Conservation (phyloP, 2,329 filamentous ascomycete species). For the Colletotrichum phormii region DNA sequence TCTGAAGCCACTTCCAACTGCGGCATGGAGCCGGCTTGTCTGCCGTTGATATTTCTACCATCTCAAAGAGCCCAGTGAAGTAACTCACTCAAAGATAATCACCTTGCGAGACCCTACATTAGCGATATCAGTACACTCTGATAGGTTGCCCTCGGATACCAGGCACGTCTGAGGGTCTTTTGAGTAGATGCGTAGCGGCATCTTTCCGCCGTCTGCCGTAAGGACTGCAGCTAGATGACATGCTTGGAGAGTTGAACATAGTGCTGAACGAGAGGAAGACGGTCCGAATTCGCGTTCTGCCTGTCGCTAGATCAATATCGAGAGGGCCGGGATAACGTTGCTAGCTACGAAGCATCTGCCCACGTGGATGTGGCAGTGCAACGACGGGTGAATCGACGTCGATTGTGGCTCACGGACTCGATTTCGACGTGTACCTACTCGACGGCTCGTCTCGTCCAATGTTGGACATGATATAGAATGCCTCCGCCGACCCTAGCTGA, state of each 20-base stretch:
- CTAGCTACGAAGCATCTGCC: not conserved
- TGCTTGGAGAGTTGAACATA: not conserved
- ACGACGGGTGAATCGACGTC: not conserved
- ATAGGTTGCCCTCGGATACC: not conserved
- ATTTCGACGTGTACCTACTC: not conserved
- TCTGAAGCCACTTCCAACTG: not conserved
- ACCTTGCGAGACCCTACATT: not conserved
- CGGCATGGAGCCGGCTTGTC: too few relatives aligned
- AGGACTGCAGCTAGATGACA: not conserved
- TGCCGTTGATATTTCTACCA: not conserved
- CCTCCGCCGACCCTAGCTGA: not conserved
- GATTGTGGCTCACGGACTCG: not conserved
- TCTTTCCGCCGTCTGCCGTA: not conserved
- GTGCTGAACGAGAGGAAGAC: not conserved
- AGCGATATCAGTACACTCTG: not conserved
- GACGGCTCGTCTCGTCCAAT: not conserved
- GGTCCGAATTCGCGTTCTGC: not conserved
- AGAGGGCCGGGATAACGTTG: not conserved
- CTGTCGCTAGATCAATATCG: not conserved
- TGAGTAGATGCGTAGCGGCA: not conserved
- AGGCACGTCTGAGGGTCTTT: not conserved
- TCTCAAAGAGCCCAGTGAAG: not conserved
- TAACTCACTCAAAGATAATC: not conserved
- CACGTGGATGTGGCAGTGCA: conserved; percentile 6
- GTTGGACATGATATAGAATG: not conserved